Percentiles rank a stretch among this genome's conserved stretches.
These are phyloP conservation scores for Pyrenopolyporus hunteri DNA, from an alignment of 495 filamentous ascomycete species.

Conservation along the genomic window DNA sequence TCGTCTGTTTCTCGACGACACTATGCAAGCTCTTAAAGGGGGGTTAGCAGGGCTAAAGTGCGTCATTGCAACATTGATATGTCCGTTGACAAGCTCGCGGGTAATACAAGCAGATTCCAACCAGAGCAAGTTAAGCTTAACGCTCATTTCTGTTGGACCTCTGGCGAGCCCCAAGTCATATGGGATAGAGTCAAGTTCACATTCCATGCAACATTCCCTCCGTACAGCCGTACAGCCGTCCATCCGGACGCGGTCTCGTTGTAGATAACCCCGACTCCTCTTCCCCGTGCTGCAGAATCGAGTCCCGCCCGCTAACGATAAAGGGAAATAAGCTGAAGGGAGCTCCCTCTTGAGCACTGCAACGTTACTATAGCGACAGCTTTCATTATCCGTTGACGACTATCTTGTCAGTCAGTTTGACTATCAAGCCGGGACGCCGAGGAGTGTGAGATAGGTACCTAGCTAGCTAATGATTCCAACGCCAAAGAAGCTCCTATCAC, in stretches of 20 bases:
- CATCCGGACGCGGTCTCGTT: slow-evolving; percentile 15
- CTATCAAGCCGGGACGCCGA: slow-evolving; percentile 5
- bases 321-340: not conserved
- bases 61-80: slow-evolving; percentile 36
- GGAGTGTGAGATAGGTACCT: not conserved
- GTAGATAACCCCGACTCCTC: slow-evolving; percentile 26
- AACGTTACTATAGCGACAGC: slow-evolving; percentile 32
- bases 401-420: slow-evolving; percentile 11
- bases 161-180: slow-evolving; percentile 25
- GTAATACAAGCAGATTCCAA: slow-evolving; percentile 11
- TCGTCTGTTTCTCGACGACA: not conserved
- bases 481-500: not conserved
- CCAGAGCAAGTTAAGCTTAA: slow-evolving; percentile 22
- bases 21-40: slow-evolving; percentile 32
- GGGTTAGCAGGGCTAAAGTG: slow-evolving; percentile 27
- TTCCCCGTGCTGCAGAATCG: slow-evolving; percentile 8
- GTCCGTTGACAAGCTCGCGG: slow-evolving; percentile 28
- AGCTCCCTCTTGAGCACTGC: slow-evolving; percentile 20
- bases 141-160: slow-evolving; percentile 12
- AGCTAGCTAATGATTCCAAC: not conserved
- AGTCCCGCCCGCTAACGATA: slow-evolving; percentile 13
- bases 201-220: slow-evolving; percentile 37
- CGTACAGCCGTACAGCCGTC: slow-evolving; percentile 11
- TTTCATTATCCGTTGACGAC: not conserved
- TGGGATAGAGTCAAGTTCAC: slow-evolving; percentile 21